Evolutionary conservation across 2,329 filamentous ascomycete species (phyloP).

Genomic region (Phoma sp.): DNA sequence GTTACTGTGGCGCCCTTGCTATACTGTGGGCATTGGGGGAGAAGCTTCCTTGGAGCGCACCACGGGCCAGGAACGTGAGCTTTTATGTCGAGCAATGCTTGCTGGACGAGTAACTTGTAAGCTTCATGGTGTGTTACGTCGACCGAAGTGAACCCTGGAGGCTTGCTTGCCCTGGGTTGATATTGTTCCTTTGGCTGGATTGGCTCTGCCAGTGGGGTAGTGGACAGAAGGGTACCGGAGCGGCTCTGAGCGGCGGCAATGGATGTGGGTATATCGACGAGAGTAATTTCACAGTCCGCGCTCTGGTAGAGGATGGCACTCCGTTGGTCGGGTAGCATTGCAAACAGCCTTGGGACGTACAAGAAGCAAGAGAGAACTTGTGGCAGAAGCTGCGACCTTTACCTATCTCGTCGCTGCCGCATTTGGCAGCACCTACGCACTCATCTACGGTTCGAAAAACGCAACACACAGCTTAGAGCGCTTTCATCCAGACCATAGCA

Average conservation of each 20-base stretch:
- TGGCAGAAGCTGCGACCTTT: not conserved
- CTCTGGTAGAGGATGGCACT: constrained; percentile 62
- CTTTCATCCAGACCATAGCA: not conserved
- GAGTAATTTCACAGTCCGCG: constrained; percentile 57
- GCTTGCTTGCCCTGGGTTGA: constrained; percentile 61
- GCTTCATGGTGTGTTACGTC: constrained; percentile 43
- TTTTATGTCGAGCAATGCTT: constrained; percentile 48
- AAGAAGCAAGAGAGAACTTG: not conserved
- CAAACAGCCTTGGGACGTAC: not conserved
- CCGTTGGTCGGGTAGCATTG: constrained; percentile 2
- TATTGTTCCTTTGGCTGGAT: constrained; percentile 57
- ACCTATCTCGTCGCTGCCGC: not conserved
- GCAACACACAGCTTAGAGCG: not conserved
- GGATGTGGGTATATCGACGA: constrained; percentile 75
- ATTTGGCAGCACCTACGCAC: not conserved
- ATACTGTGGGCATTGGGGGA: constrained; percentile 24
- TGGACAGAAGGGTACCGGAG: constrained; percentile 57
- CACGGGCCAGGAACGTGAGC: constrained; percentile 34
- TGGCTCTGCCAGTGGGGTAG: constrained; percentile 53
- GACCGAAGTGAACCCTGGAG: constrained; percentile 50
- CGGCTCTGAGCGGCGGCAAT: constrained; percentile 71
- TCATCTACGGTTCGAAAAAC: not conserved
- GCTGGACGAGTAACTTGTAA: constrained; percentile 49
- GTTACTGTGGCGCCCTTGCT: constrained; percentile 26
- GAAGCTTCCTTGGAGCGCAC: constrained; percentile 36